phyloP scores from a whole-genome alignment of 1,139 yeast species.

The Zhuliangozyma parablackwelliae region DNA sequence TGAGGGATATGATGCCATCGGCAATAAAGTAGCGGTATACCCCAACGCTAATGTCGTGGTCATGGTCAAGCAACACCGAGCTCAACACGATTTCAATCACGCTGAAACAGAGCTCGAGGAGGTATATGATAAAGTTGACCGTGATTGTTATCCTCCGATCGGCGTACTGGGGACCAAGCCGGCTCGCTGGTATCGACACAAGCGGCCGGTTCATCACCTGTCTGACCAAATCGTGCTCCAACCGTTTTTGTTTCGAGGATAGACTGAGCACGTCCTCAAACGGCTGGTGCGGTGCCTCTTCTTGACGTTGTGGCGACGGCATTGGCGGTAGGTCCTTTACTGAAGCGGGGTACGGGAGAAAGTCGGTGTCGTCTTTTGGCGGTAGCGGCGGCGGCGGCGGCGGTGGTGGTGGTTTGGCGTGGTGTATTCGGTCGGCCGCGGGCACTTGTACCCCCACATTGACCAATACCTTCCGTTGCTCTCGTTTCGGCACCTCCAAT shows the following conservation, averaged over 20 bases:
- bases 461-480: neutral
- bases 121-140: conserved; percentile 27
- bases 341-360: conserved; percentile 11
- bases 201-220: conserved; percentile 37
- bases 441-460: neutral
- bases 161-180: conserved; percentile 15
- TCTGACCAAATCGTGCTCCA: conserved; percentile 30
- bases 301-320: conserved; percentile 5
- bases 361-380: conserved; percentile 10
- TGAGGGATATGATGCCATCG: conserved; percentile 30
- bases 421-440: neutral
- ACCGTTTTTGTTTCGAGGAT: conserved; percentile 20
- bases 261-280: conserved; percentile 7
- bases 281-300: conserved; percentile 3
- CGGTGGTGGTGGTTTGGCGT: neutral
- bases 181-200: conserved; percentile 16
- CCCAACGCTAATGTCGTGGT: conserved; percentile 18
- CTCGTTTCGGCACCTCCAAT: conserved; percentile 1
- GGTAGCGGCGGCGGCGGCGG: conserved; percentile 10
- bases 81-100: conserved; percentile 29
- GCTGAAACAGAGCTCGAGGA: conserved; percentile 32
- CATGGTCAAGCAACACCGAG: conserved; percentile 22
- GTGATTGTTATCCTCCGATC: conserved; percentile 22
- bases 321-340: conserved; percentile 6
- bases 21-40: conserved; percentile 39